phyloP scores from a whole-genome alignment of 805 yeast genomes.

The Nematodospora valgi region DNA sequence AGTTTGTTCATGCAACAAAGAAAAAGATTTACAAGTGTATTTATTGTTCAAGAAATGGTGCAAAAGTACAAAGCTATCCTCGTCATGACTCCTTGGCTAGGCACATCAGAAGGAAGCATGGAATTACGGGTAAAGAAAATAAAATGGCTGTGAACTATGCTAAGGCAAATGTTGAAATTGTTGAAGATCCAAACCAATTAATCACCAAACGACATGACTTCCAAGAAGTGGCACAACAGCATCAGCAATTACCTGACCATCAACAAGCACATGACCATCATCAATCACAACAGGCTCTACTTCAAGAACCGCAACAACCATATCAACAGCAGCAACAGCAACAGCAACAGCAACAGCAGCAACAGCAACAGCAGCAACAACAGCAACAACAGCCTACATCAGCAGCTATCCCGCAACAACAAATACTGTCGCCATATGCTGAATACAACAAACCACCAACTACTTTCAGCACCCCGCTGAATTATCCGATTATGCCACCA shows the following conservation, averaged over 20 bases:
- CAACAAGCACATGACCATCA: not conserved
- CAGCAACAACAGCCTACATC: conserved; percentile 4
- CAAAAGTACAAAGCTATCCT: conserved; percentile 39
- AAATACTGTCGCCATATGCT: no score
- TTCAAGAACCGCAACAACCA: conserved; percentile 6
- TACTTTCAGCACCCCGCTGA: no score
- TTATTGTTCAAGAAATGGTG: conserved; percentile 33
- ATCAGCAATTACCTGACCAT: not conserved
- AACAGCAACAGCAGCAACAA: conserved; percentile 5
- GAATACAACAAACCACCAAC: no score
- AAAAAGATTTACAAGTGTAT: conserved; percentile 40
- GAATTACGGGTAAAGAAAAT: conserved; percentile 42
- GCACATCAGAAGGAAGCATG: conserved; percentile 42
- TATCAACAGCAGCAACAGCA: conserved; percentile 8
- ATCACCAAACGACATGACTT: conserved; percentile 8
- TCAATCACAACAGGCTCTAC: conserved; percentile 3
- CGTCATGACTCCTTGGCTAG: conserved; percentile 43
- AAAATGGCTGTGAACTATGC: conserved; percentile 44
- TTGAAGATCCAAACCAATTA: conserved; percentile 23
- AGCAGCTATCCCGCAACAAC: not conserved
- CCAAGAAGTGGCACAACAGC: not conserved
- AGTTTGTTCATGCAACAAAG: conserved; percentile 44
- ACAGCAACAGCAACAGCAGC: conserved; percentile 8
- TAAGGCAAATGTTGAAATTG: conserved; percentile 37
- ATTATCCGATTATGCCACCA: no score